Evolutionary conservation across 345 rosid genomes (phyloP), one percentile per base, ranked within the genome.

Genomic region (Alliaria petiolata): DNA sequence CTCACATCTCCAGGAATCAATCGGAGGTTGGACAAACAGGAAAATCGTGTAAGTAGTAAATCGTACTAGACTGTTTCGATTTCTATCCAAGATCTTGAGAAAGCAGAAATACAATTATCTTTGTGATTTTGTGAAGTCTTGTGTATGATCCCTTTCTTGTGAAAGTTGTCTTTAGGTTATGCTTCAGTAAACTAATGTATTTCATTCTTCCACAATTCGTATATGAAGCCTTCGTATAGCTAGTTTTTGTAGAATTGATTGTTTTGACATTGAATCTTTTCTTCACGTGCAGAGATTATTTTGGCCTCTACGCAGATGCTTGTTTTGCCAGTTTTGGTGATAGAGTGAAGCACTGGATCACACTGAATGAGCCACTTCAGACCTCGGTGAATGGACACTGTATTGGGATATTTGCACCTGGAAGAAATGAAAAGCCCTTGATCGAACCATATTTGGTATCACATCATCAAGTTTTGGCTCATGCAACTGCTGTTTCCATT

Each of bases 341-440:
- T 67, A 80, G 97, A 82, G 98, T 90, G 3, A 89, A 90, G 77
- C 84, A 85, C 30, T 90, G 97, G 97, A 86, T 86, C 33, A 93
- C 98, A 39, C 25, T 90, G 39, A 93, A 93, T 65, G 93, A 93
- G 67, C 98, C 97, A 65, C 80, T 79, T 30, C 85, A 79, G 68
- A 87, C 82, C 78, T 81, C 87, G 0, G 70, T 76, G 31, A 81
- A 80, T 46, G 98, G 97, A 12, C 84, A 90, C 56, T 84, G 75
- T 65, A 4, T 30, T 13, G 93, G 96, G 62, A 47, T 43, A 46
- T 77, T 80, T 59, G 96, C 97, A 62, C 98, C 98, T 35, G 92
- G 93, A 51, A 81, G 88, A 64, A 50, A 81, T 43, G 91, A 85
- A 16, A 69, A 74, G 82, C 81, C 92, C n/a, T 75, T 84, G 59